These are phyloP conservation scores for Fusarium sp. DNA, from an alignment of 2,329 filamentous ascomycete genomes.

Conservation along the genomic window DNA sequence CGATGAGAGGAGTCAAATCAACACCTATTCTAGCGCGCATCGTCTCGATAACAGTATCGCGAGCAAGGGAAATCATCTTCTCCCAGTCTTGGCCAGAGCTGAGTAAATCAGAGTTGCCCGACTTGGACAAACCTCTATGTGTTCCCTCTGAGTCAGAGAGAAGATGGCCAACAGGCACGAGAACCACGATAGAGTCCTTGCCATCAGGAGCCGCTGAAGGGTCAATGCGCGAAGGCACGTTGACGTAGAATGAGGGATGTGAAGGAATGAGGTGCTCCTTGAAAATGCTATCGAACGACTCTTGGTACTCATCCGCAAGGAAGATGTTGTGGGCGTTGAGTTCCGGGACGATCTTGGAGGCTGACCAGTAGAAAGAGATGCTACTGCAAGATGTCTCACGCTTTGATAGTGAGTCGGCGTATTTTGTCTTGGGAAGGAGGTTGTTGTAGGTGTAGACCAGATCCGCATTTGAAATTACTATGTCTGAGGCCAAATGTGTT, in stretches of 20 bases:
- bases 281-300: conserved; percentile 83
- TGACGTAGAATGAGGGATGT: conserved; percentile 82
- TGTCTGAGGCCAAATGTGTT: conserved; percentile 71
- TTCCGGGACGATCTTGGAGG: conserved; percentile 71
- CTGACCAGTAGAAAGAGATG: conserved; percentile 82
- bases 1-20: conserved; percentile 61
- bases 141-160: conserved; percentile 32
- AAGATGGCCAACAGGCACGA: conserved; percentile 80
- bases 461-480: conserved; percentile 80
- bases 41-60: conserved; percentile 70
- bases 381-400: conserved; percentile 75
- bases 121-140: conserved; percentile 28
- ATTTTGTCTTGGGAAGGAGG: conserved; percentile 67
- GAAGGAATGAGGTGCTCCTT: conserved; percentile 74
- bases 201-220: conserved; percentile 74
- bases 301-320: conserved; percentile 77
- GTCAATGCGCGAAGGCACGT: conserved; percentile 79
- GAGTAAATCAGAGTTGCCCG: conserved; percentile 2
- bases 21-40: conserved; percentile 72
- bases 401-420: conserved; percentile 58
- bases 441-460: conserved; percentile 81
- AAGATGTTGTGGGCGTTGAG: conserved; percentile 82
- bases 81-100: conserved; percentile 60
- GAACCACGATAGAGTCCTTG: conserved; percentile 75
- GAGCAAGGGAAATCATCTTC: conserved; percentile 69